Evolutionary conservation across 2,329 filamentous ascomycete species (phyloP), one percentile per base, ranked within the genome.

Genomic region (Calonectria fujianensis): DNA sequence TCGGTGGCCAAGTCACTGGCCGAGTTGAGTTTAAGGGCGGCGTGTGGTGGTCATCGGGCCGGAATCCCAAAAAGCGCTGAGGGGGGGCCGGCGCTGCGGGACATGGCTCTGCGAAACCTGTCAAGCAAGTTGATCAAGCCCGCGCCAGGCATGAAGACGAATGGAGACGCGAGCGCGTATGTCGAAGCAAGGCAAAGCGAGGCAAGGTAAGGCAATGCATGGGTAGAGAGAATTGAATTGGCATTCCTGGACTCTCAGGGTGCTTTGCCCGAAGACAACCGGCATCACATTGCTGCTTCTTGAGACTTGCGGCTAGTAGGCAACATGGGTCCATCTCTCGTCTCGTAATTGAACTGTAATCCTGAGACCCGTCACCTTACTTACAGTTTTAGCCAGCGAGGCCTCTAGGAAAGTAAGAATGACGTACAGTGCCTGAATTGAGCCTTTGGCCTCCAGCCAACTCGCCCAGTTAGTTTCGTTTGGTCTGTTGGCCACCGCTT

Each of bases 51-150:
- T 67, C 45, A 37, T 57, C 20, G 45, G 45, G 41, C 45, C 31
- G 32, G 63, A 41, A 63, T 41, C 57, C 57, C 57, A 63, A 35
- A 63, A 16, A 18, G 13, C 8, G 6, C 4, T 24, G 14, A 29
- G 45, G 52, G 51, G 39, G 32, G 50, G 37, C 24, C 16, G 16
- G 35, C 45, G 57, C 59, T 67, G 73, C 70, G 72, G 68, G 72
- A 80, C 79, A 54, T 78, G 35, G 48, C 9, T 29, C 13, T 45
- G 48, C 50, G 69, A 78, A 79, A 79, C 61, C 69, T 20, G 54
- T 63, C 68, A 64, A 76, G 74, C 74, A 52, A 24, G 64, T 63
- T 68, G 61, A 76, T 74, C 74, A 52, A 79, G 76, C 37, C 70
- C 50, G 73, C 52, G 48, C 68, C 57, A 74, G 72, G 69, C 76